These are phyloP conservation scores for Verticillium dahliae DNA, from an alignment of 2,329 filamentous ascomycete genomes.

Conservation along the genomic window DNA sequence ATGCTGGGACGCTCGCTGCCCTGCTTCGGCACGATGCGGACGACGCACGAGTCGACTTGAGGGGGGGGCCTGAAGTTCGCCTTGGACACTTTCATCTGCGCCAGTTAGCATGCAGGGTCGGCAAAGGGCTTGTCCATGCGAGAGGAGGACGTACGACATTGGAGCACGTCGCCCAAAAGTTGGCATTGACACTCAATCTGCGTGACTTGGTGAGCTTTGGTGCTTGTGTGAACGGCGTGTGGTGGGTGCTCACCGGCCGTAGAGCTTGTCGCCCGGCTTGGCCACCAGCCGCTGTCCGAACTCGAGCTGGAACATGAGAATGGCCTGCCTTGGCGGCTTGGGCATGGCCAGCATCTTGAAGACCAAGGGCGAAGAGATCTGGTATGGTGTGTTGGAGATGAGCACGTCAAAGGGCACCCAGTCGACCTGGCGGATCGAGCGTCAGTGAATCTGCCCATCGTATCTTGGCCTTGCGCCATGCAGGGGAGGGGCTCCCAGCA, in stretches of 20 bases:
- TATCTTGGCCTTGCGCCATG: too few relatives aligned
- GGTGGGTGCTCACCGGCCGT: constrained; percentile 53
- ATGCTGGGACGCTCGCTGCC: constrained; percentile 74
- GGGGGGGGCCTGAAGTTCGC: constrained; percentile 88
- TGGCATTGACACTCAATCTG: constrained; percentile 13
- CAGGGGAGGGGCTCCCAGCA: too few relatives aligned
- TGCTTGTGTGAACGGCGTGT: too few relatives aligned
- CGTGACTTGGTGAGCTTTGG: neutral
- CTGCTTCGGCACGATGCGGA: constrained; percentile 80
- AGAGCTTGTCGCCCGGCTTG: constrained; percentile 42
- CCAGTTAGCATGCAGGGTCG: neutral
- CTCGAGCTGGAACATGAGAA: constrained; percentile 96
- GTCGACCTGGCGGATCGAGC: constrained; percentile 10
- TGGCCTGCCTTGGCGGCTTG: constrained; percentile 73
- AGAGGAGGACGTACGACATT: constrained; percentile 6
- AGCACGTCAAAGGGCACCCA: constrained; percentile 72
- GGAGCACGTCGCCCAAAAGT: constrained; percentile 13
- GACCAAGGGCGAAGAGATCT: constrained; percentile 86
- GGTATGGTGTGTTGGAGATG: constrained; percentile 62
- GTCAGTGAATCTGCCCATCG: too few relatives aligned
- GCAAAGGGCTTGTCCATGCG: neutral
- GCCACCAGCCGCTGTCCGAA: constrained; percentile 89
- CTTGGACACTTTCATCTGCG: constrained; percentile 25
- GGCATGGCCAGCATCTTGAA: constrained; percentile 81
- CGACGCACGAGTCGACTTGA: constrained; percentile 84